Percentiles rank a stretch among this genome's conserved stretches.
These are phyloP conservation scores for Pinus taeda DNA, from an alignment of 75 land plant species.

Conservation along the genomic window DNA sequence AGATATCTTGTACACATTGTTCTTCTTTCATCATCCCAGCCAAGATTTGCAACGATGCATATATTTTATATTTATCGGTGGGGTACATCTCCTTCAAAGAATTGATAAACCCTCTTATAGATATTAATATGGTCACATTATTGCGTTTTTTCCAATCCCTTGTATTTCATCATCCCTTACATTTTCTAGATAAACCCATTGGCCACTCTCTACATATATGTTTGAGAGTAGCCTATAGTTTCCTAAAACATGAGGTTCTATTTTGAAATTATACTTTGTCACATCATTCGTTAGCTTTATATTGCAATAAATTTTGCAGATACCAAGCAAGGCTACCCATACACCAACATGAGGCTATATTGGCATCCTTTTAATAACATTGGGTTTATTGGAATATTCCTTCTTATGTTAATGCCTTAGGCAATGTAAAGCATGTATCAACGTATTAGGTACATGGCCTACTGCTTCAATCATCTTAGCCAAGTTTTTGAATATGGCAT, in stretches of 20 bases:
- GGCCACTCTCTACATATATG: too few relatives aligned
- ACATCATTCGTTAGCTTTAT: too few relatives aligned
- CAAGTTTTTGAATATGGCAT: not conserved
- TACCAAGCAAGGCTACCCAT: too few relatives aligned
- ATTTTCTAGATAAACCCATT: too few relatives aligned
- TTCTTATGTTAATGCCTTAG: not conserved
- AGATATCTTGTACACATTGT: not conserved
- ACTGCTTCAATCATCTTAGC: not conserved
- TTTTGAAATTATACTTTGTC: not conserved
- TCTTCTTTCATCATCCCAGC: not conserved
- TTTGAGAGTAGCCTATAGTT: not conserved
- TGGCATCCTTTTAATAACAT: too few relatives aligned
- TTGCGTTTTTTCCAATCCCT: not conserved
- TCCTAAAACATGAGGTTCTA: conserved; percentile 1
- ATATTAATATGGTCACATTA: not conserved
- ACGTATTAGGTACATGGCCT: not conserved
- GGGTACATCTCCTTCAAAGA: conserved; percentile 1
- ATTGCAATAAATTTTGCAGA: too few relatives aligned
- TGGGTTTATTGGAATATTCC: not conserved
- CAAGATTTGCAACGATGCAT: not conserved
- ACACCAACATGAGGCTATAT: too few relatives aligned
- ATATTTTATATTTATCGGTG: not conserved
- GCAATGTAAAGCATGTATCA: not conserved
- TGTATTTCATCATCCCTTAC: too few relatives aligned
- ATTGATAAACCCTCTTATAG: not conserved